Evolutionary conservation across 2,329 filamentous ascomycete species (phyloP).

Genomic region (Stenocarpella maydis): DNA sequence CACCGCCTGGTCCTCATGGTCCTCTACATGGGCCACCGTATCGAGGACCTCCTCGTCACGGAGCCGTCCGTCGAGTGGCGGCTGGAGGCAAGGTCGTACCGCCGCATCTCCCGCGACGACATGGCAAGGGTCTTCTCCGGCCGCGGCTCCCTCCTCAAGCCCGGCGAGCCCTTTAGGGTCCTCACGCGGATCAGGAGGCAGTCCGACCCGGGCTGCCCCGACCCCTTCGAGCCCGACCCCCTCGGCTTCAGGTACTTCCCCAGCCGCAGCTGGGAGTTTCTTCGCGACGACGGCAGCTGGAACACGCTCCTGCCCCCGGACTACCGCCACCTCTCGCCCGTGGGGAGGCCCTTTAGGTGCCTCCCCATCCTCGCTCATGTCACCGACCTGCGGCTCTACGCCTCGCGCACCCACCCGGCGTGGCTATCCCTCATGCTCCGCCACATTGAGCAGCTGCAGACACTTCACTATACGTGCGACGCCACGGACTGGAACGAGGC

Average conservation of each 20-base stretch:
- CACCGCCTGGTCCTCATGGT: slow-evolving; percentile 61
- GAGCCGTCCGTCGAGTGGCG: slow-evolving; percentile 49
- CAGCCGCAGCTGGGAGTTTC: not conserved
- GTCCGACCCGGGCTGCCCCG: not conserved
- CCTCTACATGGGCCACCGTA: slow-evolving; percentile 40
- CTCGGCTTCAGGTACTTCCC: too few relatives aligned
- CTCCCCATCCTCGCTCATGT: not conserved
- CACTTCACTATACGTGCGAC: not conserved
- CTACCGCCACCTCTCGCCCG: too few relatives aligned
- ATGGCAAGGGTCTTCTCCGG: too few relatives aligned
- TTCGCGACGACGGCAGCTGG: not conserved
- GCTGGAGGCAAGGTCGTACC: slow-evolving; percentile 56
- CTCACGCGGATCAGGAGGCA: slow-evolving; percentile 57
- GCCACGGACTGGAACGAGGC: not conserved
- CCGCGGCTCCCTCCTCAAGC: slow-evolving; percentile 36
- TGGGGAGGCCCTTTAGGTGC: not conserved
- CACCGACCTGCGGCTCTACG: not conserved
- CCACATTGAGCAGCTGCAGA: not conserved
- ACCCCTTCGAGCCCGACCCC: not conserved
- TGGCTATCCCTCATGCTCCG: not conserved
- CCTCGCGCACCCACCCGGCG: not conserved
- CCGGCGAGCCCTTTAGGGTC: slow-evolving; percentile 75
- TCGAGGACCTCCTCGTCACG: too few relatives aligned
- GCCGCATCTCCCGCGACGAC: slow-evolving; percentile 52
- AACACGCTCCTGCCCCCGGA: not conserved